Evolutionary conservation across 2,329 filamentous ascomycete genomes (phyloP), one percentile per base, ranked within the genome.

Genomic region (Trichoderma semiorbis): DNA sequence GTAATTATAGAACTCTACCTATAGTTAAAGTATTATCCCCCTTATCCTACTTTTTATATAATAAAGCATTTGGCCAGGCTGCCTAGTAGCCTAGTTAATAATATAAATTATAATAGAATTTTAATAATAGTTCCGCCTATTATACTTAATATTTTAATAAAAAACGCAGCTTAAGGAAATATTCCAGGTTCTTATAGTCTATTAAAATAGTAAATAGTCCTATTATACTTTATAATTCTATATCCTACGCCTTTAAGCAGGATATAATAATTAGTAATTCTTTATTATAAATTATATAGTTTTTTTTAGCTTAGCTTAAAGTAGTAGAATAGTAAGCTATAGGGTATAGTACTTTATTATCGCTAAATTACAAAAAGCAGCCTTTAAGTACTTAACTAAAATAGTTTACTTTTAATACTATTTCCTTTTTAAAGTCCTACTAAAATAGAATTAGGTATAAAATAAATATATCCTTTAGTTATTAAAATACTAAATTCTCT

Each of bases 221-320:
- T 43, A 32, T 21, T n/a, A 50, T 50, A 1, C 1, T 7, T 30
- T 6, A 3, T 28, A 64, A 47, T 2, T n/a, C 32, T 30, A 32
- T 7, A 1, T 64, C 5, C 21, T 64, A 64, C 5, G 8, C 7
- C 3, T 64, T 64, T 47, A 64, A 47, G 3, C 30, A 30, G 32
- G 12, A 47, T 10, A 64, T 64, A 34, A 53, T 67, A 8, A 16
- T 32, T 30, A 53, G 18, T 24, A 67, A 18, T 18, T 67, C 18
- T 16, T 57, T 55, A 67, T 67, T 67, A 67, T 67, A 67, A 8
- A 67, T 57, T 7, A 36, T 67, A 57, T 67, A 53, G 5, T 67
- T 64, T 30, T 30, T 24, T 64, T 64, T 64, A 21, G 11, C 18
- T 57, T 57, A 26, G 7, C 10, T 7, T 10, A 57, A 24, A n/a